These are phyloP conservation scores for Podospora fimiseda DNA, from an alignment of 495 filamentous ascomycete species.

Conservation along the genomic window DNA sequence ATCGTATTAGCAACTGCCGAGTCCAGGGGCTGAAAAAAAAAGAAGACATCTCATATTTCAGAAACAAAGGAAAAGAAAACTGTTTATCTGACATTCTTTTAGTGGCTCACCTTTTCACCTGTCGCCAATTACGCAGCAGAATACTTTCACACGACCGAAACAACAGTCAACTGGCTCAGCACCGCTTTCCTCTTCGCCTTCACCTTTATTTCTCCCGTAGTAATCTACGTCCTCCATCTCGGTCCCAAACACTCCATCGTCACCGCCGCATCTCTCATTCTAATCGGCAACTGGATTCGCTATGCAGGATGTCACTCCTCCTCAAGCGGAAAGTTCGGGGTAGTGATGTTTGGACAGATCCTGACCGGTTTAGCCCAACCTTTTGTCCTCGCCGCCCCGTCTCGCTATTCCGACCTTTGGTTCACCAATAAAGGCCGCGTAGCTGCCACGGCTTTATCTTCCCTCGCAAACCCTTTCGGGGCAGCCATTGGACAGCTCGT, in stretches of 20 bases:
- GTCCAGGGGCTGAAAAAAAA: not conserved
- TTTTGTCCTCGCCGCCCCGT: slow-evolving; percentile 84
- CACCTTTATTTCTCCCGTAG: slow-evolving; percentile 61
- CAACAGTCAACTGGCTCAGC: slow-evolving; percentile 85
- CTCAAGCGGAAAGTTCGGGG: slow-evolving; percentile 55
- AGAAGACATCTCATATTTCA: too few relatives aligned
- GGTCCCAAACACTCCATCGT: slow-evolving; percentile 77
- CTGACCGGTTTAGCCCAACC: slow-evolving; percentile 84
- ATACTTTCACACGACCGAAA: slow-evolving; percentile 70
- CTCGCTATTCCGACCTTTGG: slow-evolving; percentile 90
- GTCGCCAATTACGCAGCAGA: slow-evolving; percentile 67
- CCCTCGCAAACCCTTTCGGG: slow-evolving; percentile 80
- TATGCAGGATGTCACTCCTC: slow-evolving; percentile 65
- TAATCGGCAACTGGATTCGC: slow-evolving; percentile 88
- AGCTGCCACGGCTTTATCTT: slow-evolving; percentile 79
- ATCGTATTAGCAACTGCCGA: not conserved
- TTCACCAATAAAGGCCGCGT: slow-evolving; percentile 81
- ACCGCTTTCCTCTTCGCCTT: slow-evolving; percentile 85
- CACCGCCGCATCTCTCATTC: slow-evolving; percentile 59
- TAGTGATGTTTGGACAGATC: slow-evolving; percentile 93
- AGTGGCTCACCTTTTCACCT: slow-evolving; percentile 93
- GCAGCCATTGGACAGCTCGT: slow-evolving; percentile 84
- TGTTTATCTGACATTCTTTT: slow-evolving; percentile 8
- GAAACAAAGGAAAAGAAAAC: not conserved
- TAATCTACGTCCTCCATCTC: slow-evolving; percentile 72